Conservation (phyloP, 2,329 filamentous ascomycete genomes). For the Plectosphaerella plurivora region DNA sequence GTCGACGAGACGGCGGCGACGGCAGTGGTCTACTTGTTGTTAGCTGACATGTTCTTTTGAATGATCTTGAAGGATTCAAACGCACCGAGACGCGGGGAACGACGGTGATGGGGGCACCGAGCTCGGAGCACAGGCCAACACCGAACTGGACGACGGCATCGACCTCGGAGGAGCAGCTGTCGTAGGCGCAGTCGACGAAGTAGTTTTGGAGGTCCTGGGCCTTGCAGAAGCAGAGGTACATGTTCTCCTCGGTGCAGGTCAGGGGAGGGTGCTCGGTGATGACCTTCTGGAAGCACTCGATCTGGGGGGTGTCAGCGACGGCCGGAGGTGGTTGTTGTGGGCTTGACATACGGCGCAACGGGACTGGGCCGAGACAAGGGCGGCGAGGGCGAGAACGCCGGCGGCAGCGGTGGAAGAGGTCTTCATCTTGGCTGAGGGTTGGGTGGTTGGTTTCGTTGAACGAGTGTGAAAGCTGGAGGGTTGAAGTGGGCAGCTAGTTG, state of each 20-base stretch:
- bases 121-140: conserved; percentile 24
- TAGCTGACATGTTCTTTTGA: background rate
- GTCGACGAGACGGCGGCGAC: background rate
- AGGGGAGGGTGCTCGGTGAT: conserved; percentile 21
- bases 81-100: background rate
- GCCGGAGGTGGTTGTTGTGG: background rate
- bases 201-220: conserved; percentile 15
- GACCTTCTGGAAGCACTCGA: conserved; percentile 19
- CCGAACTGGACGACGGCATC: conserved; percentile 16
- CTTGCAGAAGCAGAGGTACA: conserved; percentile 25
- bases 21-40: background rate
- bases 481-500: background rate
- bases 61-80: background rate
- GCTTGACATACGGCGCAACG: conserved; percentile 8
- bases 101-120: conserved; percentile 2
- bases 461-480: background rate
- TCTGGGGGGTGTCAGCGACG: background rate
- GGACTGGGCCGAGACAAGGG: conserved; percentile 8
- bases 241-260: conserved; percentile 21
- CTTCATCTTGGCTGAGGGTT: conserved; percentile 2
- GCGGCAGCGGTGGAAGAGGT: conserved; percentile 1
- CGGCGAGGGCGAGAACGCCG: conserved; percentile 8
- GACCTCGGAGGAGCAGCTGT: conserved; percentile 6
- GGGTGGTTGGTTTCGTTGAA: background rate
- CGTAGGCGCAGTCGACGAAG: conserved; percentile 18